Evolutionary conservation across 768 basidiomycete species (phyloP), one percentile per base, ranked within the genome.

Genomic region (Trametes cingulata): DNA sequence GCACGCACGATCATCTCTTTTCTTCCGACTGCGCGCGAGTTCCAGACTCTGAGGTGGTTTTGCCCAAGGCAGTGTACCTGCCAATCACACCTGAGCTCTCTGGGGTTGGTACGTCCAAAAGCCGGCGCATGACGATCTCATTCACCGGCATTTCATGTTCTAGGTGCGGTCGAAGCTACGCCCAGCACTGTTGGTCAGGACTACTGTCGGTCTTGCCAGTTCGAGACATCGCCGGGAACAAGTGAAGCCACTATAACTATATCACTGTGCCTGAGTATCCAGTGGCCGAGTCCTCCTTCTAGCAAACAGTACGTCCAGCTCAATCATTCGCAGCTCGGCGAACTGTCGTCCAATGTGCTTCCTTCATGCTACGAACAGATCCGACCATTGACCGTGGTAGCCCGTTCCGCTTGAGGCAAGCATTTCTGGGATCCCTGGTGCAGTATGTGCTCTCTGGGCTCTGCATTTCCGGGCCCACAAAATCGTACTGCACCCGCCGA

Each of bases 401-500:
- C 20, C 19, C 19, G n/a, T 14, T 50, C 46, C 53, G 24, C 24
- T 35, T 40, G 20, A 24, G 60, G 47, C 37, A 52, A 52, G 58
- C 37, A 4, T 22, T 61, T 55, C 35, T 27, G 12, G 52, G 22
- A 42, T 22, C 39, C 41, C 13, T 6, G 5, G 35, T 47, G n/a
- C 37, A 39, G 50, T 33, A 45, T 22, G 13, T 36, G 15, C 24
- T 46, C 42, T n/a, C 9, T 22, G 33, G 12, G 47, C 41, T 50
- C 40, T 33, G 55, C 41, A 43, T 33, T 33, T 45, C 55, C 48
- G 49, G 33, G 40, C 25, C 41, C 14, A n/a, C 27, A 39, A 49
- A 55, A 35, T 52, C 27, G 42, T 41, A 56, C 51, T 57, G 55
- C 61, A 62, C 50, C 61, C 61, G 61, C 14, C 17, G 36, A 35